These are phyloP conservation scores for Teratosphaeria gauchensis DNA, from an alignment of 2,329 filamentous ascomycete species.

Conservation along the genomic window DNA sequence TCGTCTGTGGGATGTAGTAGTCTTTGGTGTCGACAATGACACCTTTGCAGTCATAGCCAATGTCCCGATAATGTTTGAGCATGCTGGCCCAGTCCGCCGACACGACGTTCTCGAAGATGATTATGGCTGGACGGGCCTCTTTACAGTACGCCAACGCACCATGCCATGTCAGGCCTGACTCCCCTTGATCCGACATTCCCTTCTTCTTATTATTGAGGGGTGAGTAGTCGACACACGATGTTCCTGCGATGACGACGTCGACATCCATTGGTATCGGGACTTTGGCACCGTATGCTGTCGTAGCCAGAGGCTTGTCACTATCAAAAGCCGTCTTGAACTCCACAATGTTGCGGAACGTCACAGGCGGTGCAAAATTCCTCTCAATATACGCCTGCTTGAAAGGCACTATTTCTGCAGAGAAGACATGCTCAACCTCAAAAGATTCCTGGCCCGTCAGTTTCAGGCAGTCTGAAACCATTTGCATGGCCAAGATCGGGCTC, in stretches of 20 bases:
- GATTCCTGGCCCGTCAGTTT: slow-evolving; percentile 4
- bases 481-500: slow-evolving; percentile 57
- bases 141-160: slow-evolving; percentile 50
- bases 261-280: slow-evolving; percentile 46
- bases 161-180: slow-evolving; percentile 57
- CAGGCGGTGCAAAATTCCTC: slow-evolving; percentile 32
- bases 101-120: slow-evolving; percentile 64
- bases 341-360: slow-evolving; percentile 37
- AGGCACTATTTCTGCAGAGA: slow-evolving; percentile 38
- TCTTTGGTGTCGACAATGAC: slow-evolving; percentile 56
- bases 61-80: slow-evolving; percentile 31
- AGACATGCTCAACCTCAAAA: slow-evolving; percentile 29
- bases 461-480: slow-evolving; percentile 41
- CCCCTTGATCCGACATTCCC: slow-evolving; percentile 44
- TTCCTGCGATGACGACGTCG: slow-evolving; percentile 62
- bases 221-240: slow-evolving; percentile 69
- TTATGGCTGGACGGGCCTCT: slow-evolving; percentile 48
- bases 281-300: slow-evolving; percentile 57
- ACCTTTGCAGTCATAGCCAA: slow-evolving; percentile 47
- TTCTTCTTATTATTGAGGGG: slow-evolving; percentile 50
- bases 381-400: slow-evolving; percentile 41
- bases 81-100: slow-evolving; percentile 49
- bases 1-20: slow-evolving; percentile 59
- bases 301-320: slow-evolving; percentile 23
- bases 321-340: slow-evolving; percentile 26